phyloP scores from a whole-genome alignment of 495 filamentous ascomycete species.

The Tirmania nivea region DNA sequence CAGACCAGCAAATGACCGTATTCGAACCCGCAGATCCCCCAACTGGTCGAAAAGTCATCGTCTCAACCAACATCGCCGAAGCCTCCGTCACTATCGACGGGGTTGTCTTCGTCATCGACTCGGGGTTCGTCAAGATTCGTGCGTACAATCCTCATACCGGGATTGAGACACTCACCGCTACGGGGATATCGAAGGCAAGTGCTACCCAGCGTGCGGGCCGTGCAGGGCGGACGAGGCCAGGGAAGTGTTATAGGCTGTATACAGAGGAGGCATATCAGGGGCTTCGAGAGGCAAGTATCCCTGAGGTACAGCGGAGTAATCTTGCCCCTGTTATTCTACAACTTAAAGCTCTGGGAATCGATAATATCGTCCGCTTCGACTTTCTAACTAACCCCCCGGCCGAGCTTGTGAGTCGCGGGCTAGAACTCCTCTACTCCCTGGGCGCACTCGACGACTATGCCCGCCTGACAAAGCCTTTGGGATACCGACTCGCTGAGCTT shows the following conservation, averaged over 20 bases:
- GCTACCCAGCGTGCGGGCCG: slow-evolving; percentile 81
- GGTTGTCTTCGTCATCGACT: slow-evolving; percentile 81
- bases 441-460: slow-evolving; percentile 79
- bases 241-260: slow-evolving; percentile 88
- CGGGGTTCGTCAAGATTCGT: slow-evolving; percentile 76
- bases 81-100: slow-evolving; percentile 87
- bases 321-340: slow-evolving; percentile 79
- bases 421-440: slow-evolving; percentile 76
- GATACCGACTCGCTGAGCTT: slow-evolving; percentile 81
- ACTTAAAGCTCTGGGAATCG: slow-evolving; percentile 87
- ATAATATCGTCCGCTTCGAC: slow-evolving; percentile 80
- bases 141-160: slow-evolving; percentile 70
- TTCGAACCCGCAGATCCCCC: slow-evolving; percentile 62
- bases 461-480: slow-evolving; percentile 72
- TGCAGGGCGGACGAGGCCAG: slow-evolving; percentile 75
- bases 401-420: slow-evolving; percentile 64
- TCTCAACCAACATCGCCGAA: slow-evolving; percentile 93
- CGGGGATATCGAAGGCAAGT: slow-evolving; percentile 75
- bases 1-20: slow-evolving; percentile 77
- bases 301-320: slow-evolving; percentile 86
- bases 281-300: slow-evolving; percentile 54
- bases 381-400: slow-evolving; percentile 77
- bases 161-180: slow-evolving; percentile 80
- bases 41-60: slow-evolving; percentile 72
- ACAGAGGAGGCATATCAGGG: slow-evolving; percentile 51